phyloP scores from a whole-genome alignment of 331 rosid species.

The Quercus phellos region DNA sequence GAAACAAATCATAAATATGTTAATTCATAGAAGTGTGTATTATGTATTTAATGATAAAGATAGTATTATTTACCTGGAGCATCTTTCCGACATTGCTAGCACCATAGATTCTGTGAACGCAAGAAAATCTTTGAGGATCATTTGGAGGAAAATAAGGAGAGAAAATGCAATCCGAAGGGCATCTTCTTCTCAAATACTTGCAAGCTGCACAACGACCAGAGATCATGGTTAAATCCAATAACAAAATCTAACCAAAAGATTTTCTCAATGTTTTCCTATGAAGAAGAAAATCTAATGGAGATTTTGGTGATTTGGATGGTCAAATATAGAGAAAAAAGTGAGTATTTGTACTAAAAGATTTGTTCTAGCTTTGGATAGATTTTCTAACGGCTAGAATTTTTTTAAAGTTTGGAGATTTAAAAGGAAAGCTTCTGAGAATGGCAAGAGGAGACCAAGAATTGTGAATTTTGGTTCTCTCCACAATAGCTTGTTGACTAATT shows the following conservation, averaged over 20 bases:
- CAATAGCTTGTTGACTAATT: not conserved
- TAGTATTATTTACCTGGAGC: conserved; percentile 48
- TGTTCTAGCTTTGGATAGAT: not conserved
- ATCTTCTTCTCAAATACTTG: conserved; percentile 68
- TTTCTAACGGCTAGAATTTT: conserved; percentile 36
- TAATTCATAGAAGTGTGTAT: not conserved
- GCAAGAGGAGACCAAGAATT: conserved; percentile 1
- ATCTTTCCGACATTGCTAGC: conserved; percentile 63
- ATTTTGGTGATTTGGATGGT: conserved; percentile 9
- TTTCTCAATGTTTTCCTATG: conserved; percentile 10
- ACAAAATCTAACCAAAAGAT: conserved; percentile 25
- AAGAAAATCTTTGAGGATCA: conserved; percentile 67
- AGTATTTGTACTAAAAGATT: conserved; percentile 6
- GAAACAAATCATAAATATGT: not conserved
- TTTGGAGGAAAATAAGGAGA: conserved; percentile 64
- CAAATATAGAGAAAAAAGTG: not conserved
- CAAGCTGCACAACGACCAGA: conserved; percentile 76
- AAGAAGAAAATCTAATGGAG: conserved; percentile 26
- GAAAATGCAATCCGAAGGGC: conserved; percentile 69
- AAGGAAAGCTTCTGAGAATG: conserved; percentile 26
- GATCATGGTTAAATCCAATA: conserved; percentile 33
- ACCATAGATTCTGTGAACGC: conserved; percentile 69
- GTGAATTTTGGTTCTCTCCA: not conserved
- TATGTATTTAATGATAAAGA: not conserved
- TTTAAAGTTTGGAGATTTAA: not conserved